Percentiles rank a stretch among this genome's conserved stretches.
Conservation (phyloP, 305 asterid genomes). For the Fraxinus platypoda region DNA sequence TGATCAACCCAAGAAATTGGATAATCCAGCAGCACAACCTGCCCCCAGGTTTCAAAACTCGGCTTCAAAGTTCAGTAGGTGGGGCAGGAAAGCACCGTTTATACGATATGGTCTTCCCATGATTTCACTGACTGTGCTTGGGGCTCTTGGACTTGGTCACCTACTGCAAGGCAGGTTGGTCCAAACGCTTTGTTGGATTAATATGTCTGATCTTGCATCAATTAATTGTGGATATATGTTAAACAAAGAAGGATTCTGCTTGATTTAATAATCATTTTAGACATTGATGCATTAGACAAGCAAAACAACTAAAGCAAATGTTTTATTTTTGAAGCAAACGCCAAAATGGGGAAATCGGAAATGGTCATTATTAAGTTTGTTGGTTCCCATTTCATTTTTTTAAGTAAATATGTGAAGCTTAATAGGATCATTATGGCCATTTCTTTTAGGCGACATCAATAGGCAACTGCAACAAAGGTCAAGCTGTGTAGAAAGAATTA, state of each 20-base stretch:
- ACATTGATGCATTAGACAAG: neutral
- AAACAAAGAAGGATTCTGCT: neutral
- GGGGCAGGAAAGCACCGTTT: conserved; percentile 83
- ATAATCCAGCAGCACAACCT: conserved; percentile 29
- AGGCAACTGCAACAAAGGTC: neutral
- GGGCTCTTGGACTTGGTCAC: conserved; percentile 91
- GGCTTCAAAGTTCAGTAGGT: conserved; percentile 61
- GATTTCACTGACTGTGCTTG: conserved; percentile 90
- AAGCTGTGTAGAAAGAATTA: neutral
- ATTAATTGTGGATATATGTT: neutral
- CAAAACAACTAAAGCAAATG: neutral
- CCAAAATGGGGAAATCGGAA: neutral
- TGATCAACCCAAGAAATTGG: conserved; percentile 44
- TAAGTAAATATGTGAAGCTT: neutral
- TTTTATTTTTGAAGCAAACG: neutral
- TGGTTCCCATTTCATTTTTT: neutral
- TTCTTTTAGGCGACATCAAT: neutral
- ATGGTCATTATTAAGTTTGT: neutral
- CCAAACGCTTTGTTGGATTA: conserved; percentile 1
- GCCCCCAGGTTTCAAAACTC: conserved; percentile 37
- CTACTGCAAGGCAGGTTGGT: conserved; percentile 93
- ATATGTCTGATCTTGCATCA: neutral
- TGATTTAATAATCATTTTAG: neutral
- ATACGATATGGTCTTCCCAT: conserved; percentile 89
- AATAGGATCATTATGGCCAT: neutral